These are phyloP conservation scores for Tubosaeta brunneosetosa DNA, from an alignment of 768 basidiomycete species.

Conservation along the genomic window DNA sequence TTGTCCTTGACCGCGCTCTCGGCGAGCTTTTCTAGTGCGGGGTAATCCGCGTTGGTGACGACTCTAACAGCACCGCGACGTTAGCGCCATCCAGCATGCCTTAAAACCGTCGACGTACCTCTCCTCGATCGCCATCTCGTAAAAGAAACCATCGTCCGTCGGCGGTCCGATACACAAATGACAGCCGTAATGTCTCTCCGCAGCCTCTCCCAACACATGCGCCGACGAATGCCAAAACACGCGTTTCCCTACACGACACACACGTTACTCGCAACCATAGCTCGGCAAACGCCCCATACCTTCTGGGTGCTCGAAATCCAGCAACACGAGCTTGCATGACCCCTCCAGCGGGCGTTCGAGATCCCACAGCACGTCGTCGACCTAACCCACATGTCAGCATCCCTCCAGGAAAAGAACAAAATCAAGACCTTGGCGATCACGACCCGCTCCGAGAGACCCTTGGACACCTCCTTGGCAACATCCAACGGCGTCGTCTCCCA, in stretches of 20 bases:
- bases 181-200: constrained; percentile 94
- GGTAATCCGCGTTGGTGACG: constrained; percentile 79
- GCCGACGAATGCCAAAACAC: constrained; percentile 99
- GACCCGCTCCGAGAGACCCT: constrained; percentile 79
- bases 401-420: not conserved
- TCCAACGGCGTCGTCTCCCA: constrained; percentile 96
- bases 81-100: not conserved
- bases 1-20: constrained; percentile 92
- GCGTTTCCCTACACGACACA: constrained; percentile 61
- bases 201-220: constrained; percentile 94
- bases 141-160: constrained; percentile 98
- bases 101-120: constrained; percentile 38
- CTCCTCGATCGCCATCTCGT: constrained; percentile 92
- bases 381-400: constrained; percentile 40
- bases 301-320: constrained; percentile 92
- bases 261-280: not conserved
- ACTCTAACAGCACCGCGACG: constrained; percentile 40
- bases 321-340: constrained; percentile 72
- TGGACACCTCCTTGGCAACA: constrained; percentile 82
- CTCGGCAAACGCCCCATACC: constrained; percentile 37
- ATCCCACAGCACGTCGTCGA: constrained; percentile 88
- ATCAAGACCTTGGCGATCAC: constrained; percentile 80
- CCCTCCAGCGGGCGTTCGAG: constrained; percentile 90
- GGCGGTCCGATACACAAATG: constrained; percentile 97
- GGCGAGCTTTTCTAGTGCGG: constrained; percentile 80